These are phyloP conservation scores for Eucalyptus tenuipes DNA, from an alignment of 345 rosid species.

Conservation along the genomic window DNA sequence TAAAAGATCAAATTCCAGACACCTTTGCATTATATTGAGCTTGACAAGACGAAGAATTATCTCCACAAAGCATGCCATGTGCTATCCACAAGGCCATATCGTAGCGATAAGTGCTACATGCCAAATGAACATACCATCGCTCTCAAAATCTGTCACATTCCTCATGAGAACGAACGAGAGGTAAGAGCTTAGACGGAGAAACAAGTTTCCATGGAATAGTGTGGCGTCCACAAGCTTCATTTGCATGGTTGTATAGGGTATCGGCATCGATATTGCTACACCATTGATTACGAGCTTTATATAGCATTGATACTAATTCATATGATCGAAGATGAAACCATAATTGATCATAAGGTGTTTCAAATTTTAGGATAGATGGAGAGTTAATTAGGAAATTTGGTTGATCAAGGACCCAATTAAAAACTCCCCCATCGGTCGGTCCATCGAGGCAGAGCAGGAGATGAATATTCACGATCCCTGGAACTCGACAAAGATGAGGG, in stretches of 20 bases:
- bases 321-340: no score
- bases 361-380: background rate
- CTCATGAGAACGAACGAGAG: background rate
- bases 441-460: background rate
- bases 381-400: background rate
- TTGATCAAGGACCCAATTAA: background rate
- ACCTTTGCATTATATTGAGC: background rate
- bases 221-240: background rate
- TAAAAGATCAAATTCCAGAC: background rate
- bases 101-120: background rate
- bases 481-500: background rate
- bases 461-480: background rate
- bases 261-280: no score
- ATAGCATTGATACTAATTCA: no score
- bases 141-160: background rate
- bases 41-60: background rate
- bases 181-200: background rate
- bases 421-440: background rate
- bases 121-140: background rate
- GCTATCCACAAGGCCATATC: background rate
- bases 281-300: no score
- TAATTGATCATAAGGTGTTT: no score
- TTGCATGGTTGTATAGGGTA: background rate
- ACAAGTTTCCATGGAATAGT: background rate
- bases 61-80: background rate